Base-by-base conservation (phyloP, 176 grass and related monocot genomes). In the Themeda triandra region DNA sequence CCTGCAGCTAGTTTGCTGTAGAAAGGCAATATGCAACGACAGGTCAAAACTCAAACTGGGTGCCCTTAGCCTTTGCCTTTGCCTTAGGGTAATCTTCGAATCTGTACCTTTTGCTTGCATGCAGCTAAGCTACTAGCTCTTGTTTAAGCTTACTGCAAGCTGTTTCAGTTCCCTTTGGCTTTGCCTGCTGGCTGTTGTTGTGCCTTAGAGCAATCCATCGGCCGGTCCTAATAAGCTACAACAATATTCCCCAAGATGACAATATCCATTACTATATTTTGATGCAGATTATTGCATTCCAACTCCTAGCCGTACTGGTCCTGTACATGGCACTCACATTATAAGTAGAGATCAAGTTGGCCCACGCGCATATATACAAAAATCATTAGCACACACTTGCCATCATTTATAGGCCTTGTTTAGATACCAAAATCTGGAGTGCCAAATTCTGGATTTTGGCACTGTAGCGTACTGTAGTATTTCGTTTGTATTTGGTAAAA, bases 101-200 rank as follows among this genome's bases (percentile, higher is more conserved):
- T 86, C 56, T 82, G 12, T 44, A 83, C 78, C 79, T 41, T 27
- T 13, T 10, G 53, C 46, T 19, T 53, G 40, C 9, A 13, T 48
- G 76, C 40, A 75, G 42, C 83, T 69, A 73, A 10, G 8, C 8
- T 63, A 17, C 62, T 64, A 44, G 21, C 27, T 36, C 65, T 81
- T 86, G 69, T 78, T 86, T 88, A 90, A 63, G 81, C 35, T 79
- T 76, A 86, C 72, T 75, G 92, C 88, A 88, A 93, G 82, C 60
- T 93, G 39, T 87, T 63, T 70, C 58, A 62, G 58, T 69, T n/a
- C 27, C 25, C 81, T 64, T 64, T 93, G 64, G 64, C 30, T 76
- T 62, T 23, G 56, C 56, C 56, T 25, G 23, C 10, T 9, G 1
- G 13, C 1, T 56, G 2, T 6, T 6, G 4, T 6, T n/a, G 1